Evolutionary conservation across 495 filamentous ascomycete species (phyloP), one percentile per base, ranked within the genome.

Genomic region (Aspergillus heteromorphus): DNA sequence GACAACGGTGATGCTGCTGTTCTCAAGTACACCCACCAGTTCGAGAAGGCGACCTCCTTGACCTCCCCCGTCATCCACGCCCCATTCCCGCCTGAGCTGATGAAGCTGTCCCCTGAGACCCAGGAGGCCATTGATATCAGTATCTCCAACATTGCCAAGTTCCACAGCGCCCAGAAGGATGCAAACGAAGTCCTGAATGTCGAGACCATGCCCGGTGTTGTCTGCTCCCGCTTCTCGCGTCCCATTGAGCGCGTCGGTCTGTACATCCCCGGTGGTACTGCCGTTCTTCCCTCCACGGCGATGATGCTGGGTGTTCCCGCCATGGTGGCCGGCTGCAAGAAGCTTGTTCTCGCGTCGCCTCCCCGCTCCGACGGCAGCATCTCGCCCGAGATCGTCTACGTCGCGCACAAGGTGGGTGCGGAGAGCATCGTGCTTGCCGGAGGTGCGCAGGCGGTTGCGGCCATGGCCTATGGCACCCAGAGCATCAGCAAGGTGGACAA

Each of bases 251-350:
- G 90, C 16, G 93, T 98, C 27, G 93, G 93, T 50, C 81, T 96
- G 40, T 98, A 98, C 67, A 84, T 98, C 8, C 93, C 93, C 8
- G 93, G 93, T 51, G 93, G 93, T 48, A 98, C 93, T 0, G 93
- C 93, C 1, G 93, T 98, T 11, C 81, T 98, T 13, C 93, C 93
- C 4, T 95, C 90, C 45, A 96, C 93, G 13, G 93, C 93, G 2
- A 84, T 98, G 63, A 98, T 98, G 93, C 80, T 98, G 21, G 93
- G 93, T 64, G 93, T 97, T 6, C 93, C 93, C 16, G 93, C 93
- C 29, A 92, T 93, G 84, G 93, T 97, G 4, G 93, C 93, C 11
- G 95, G 93, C n/a, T 98, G 93, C 79, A 83, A 91, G 68, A 91
- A 85, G 70, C 97, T 98, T 42, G 86, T 98, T 18, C 68, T 98